phyloP scores from a whole-genome alignment of 768 basidiomycete genomes.

The Fomitopsis serialis region DNA sequence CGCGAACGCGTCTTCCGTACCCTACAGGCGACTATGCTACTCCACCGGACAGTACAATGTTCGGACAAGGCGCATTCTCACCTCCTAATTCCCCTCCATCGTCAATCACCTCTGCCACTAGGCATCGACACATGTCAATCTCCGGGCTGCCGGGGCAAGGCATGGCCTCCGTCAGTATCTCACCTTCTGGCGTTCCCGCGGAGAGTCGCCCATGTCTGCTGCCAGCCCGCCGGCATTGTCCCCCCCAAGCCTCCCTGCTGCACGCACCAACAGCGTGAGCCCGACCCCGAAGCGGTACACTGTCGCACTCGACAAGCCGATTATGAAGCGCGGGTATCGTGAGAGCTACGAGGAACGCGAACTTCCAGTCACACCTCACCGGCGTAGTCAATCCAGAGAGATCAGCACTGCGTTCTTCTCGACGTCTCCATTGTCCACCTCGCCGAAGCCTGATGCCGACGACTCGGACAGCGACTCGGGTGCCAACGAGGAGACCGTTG shows the following conservation, averaged over 20 bases:
- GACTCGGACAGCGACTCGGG: conserved; percentile 36
- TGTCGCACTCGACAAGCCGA: conserved; percentile 74
- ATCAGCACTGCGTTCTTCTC: conserved; percentile 42
- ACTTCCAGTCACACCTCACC: conserved; percentile 14
- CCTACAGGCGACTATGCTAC: conserved; percentile 81
- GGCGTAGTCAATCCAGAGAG: conserved; percentile 21
- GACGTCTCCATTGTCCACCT: conserved; percentile 25
- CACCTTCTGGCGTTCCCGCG: conserved; percentile 18
- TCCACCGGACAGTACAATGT: conserved; percentile 41
- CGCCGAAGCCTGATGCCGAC: conserved; percentile 21
- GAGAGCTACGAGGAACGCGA: conserved; percentile 21
- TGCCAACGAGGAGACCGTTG: conserved; percentile 52
- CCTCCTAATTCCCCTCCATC: conserved; percentile 48
- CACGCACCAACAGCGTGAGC: conserved; percentile 54
- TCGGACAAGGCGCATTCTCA: conserved; percentile 37
- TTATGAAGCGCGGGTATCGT: conserved; percentile 33
- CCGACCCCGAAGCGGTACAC: conserved; percentile 77
- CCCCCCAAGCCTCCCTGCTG: conserved; percentile 32
- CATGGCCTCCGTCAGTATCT: conserved; percentile 7
- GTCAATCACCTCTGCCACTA: conserved; percentile 21
- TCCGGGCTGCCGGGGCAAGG: conserved; percentile 34
- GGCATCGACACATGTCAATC: conserved; percentile 42
- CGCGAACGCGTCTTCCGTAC: conserved; percentile 65
- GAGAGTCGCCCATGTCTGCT: conserved; percentile 12
- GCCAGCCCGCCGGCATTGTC: conserved; percentile 30